phyloP scores from a whole-genome alignment of 2,329 filamentous ascomycete genomes.

The Aschersonia sp. region DNA sequence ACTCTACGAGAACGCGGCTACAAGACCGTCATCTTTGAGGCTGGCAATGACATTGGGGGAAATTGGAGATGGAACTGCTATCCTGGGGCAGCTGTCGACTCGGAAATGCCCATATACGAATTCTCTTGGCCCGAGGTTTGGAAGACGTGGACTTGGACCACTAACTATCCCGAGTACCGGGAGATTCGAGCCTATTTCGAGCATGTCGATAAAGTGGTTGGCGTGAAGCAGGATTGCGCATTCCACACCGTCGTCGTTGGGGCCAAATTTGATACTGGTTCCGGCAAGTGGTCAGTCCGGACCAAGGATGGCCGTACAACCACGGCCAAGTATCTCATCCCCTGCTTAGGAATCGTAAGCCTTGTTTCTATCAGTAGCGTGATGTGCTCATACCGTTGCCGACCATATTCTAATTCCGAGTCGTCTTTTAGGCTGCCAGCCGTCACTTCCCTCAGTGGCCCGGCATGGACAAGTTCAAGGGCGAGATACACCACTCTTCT shows the following conservation, averaged over 20 bases:
- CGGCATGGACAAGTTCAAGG: slow-evolving; percentile 45
- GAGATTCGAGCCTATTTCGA: slow-evolving; percentile 45
- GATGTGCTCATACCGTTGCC: neutral
- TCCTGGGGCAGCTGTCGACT: slow-evolving; percentile 39
- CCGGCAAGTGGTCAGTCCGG: slow-evolving; percentile 33
- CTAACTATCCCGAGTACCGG: slow-evolving; percentile 33
- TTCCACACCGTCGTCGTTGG: slow-evolving; percentile 41
- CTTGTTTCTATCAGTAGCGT: neutral
- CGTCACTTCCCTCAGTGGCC: slow-evolving; percentile 46
- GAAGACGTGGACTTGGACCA: slow-evolving; percentile 42
- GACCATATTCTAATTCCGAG: neutral
- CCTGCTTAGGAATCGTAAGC: slow-evolving; percentile 35
- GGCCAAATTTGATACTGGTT: slow-evolving; percentile 32
- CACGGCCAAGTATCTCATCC: slow-evolving; percentile 34
- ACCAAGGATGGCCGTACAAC: slow-evolving; percentile 34
- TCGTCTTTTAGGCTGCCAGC: slow-evolving; percentile 26
- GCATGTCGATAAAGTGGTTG: slow-evolving; percentile 38
- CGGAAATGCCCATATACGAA: slow-evolving; percentile 37
- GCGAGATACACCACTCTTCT: slow-evolving; percentile 42
- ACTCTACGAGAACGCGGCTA: slow-evolving; percentile 33
- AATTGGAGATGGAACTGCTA: slow-evolving; percentile 44
- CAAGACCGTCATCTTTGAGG: slow-evolving; percentile 35
- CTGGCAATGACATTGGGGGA: slow-evolving; percentile 34
- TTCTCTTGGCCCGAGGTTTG: slow-evolving; percentile 35
- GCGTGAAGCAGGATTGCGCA: slow-evolving; percentile 39